These are phyloP conservation scores for Crithidia acanthocephali DNA, from an alignment of 208 protist genomes.

Conservation along the genomic window DNA sequence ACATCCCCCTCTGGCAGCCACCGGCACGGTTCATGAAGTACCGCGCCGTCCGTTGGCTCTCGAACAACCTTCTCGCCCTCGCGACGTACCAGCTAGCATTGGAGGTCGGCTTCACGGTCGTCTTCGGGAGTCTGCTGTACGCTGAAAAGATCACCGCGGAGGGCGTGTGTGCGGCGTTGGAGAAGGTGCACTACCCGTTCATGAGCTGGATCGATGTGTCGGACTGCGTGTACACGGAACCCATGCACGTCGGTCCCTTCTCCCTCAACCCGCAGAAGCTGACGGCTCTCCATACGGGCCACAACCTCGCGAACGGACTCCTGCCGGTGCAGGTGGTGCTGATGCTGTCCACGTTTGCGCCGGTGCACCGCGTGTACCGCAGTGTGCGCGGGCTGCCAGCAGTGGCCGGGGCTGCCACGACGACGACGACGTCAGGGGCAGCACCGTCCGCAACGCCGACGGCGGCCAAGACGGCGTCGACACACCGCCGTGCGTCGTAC, in stretches of 20 bases:
- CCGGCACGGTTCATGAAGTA: constrained; percentile 47
- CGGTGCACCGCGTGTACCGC: constrained; percentile 30
- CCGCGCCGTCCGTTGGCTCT: constrained; percentile 48
- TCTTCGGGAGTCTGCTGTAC: constrained; percentile 52
- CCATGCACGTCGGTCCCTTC: constrained; percentile 42
- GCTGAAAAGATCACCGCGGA: constrained; percentile 29
- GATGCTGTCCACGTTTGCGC: constrained; percentile 48
- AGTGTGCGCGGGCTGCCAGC: constrained; percentile 4
- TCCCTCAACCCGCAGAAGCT: constrained; percentile 59
- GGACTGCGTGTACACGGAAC: constrained; percentile 47
- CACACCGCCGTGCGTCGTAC: constrained; percentile 33
- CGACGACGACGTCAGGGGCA: neutral
- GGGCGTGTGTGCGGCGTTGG: constrained; percentile 37
- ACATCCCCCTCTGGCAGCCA: constrained; percentile 40
- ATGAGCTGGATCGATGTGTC: constrained; percentile 52
- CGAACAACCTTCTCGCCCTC: constrained; percentile 58
- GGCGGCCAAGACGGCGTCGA: neutral
- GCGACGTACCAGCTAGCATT: constrained; percentile 75
- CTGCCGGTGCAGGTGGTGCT: constrained; percentile 67
- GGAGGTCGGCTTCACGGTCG: constrained; percentile 48
- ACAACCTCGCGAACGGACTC: constrained; percentile 70
- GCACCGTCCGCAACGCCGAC: neutral
- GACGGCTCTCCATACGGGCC: constrained; percentile 62
- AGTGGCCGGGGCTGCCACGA: neutral
- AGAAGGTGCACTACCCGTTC: constrained; percentile 57